Evolutionary conservation across 169 alveolate species (phyloP).

Genomic region (Plasmodium gaboni): DNA sequence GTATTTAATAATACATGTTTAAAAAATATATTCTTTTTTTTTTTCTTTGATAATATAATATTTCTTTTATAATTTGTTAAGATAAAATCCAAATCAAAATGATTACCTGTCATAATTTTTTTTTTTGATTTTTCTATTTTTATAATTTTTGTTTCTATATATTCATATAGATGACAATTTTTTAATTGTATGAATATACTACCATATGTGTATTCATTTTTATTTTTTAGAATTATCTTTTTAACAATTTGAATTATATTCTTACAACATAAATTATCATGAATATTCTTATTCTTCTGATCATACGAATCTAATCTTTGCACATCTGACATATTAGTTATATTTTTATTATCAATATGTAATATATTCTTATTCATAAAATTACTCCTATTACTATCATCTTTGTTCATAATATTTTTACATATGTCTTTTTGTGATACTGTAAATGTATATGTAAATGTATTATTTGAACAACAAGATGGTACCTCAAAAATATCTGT

Average conservation of each 20-base stretch:
- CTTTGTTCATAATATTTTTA: not conserved
- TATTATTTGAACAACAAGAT: slow-evolving; percentile 29
- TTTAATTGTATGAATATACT: slow-evolving; percentile 50
- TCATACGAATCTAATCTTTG: no score
- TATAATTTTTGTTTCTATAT: slow-evolving; percentile 28
- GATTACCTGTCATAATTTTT: not conserved
- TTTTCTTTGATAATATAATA: slow-evolving; percentile 9
- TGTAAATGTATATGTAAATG: slow-evolving; percentile 9
- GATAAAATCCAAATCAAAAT: slow-evolving; percentile 21
- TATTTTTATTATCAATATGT: not conserved
- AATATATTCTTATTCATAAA: not conserved
- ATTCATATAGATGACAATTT: slow-evolving; percentile 20
- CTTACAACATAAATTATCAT: not conserved
- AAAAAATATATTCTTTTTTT: slow-evolving; percentile 28
- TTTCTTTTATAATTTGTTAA: slow-evolving; percentile 14
- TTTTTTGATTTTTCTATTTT: slow-evolving; percentile 22
- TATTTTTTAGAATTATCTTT: slow-evolving; percentile 32
- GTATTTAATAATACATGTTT: slow-evolving; percentile 30
- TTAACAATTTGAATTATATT: slow-evolving; percentile 14
- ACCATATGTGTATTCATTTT: slow-evolving; percentile 30
- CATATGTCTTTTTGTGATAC: not conserved
- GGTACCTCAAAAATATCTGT: slow-evolving; percentile 24
- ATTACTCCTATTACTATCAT: not conserved
- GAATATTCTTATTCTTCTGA: no score
- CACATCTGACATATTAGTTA: no score